Percentiles rank a stretch among this genome's conserved stretches.
Conservation (phyloP, 352 stramenopile genomes). For the Halophytophthora polymorphica region DNA sequence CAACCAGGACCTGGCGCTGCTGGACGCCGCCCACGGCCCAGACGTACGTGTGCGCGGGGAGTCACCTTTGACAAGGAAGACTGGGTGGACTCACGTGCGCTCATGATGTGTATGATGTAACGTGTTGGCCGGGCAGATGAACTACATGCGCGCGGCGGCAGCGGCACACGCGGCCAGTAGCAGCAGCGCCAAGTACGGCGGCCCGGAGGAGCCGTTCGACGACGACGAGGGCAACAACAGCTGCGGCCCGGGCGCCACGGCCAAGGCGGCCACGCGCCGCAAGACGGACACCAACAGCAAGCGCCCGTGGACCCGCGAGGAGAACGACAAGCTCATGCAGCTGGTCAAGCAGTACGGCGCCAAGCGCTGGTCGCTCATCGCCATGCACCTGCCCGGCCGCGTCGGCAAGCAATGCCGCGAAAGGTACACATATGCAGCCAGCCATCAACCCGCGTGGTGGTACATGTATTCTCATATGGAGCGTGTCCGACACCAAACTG, state of each 20-base stretch:
- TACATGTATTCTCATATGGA: no score
- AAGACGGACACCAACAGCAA: conserved; percentile 86
- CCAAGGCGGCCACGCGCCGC: conserved; percentile 14
- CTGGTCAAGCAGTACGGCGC: conserved; percentile 88
- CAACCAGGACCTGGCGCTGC: conserved; percentile 45
- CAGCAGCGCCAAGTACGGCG: conserved; percentile 37
- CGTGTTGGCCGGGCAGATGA: conserved; percentile 15
- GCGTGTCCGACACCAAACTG: not conserved
- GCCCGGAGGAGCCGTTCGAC: conserved; percentile 54
- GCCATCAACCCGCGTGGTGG: no score
- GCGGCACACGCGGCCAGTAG: conserved; percentile 13
- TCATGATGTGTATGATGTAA: not conserved
- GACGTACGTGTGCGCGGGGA: conserved; percentile 41
- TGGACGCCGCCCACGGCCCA: conserved; percentile 21
- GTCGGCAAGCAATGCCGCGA: conserved; percentile 90
- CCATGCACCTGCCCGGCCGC: conserved; percentile 83
- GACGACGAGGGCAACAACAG: conserved; percentile 47
- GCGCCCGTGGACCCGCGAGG: conserved; percentile 79
- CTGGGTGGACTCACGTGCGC: not conserved
- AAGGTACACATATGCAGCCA: conserved; percentile 29
- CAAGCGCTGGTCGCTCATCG: conserved; percentile 89
- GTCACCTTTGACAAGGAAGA: no score
- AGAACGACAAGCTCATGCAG: conserved; percentile 88
- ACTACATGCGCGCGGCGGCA: conserved; percentile 27
- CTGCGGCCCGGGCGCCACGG: conserved; percentile 12